Evolutionary conservation across 2,329 filamentous ascomycete species (phyloP), one percentile per base, ranked within the genome.

Genomic region (Colletotrichum acutatum): DNA sequence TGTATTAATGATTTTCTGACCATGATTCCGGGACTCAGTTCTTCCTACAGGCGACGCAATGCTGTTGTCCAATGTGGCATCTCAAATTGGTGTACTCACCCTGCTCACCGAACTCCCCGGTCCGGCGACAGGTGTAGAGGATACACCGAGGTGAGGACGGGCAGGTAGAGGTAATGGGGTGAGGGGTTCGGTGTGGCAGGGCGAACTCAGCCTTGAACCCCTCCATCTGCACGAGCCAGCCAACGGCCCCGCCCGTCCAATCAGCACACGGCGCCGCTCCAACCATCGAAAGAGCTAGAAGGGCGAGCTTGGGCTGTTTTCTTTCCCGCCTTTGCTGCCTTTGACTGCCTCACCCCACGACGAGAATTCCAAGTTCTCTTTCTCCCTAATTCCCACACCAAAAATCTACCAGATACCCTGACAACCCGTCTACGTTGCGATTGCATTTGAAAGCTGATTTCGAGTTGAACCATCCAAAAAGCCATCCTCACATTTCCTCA

Each of bases 271-370:
- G 74, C 64, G 73, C 74, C 46, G 66, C 61, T 77, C 74, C 75
- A 75, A 65, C 78, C 80, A 82, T 84, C 83, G 83, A 84, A 84
- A 78, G 79, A 84, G 80, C 83, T 84, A 84, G 83, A 84, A 84
- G 78, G 79, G 64, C 58, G 59, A 67, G 76, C 76, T 77, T 66
- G 77, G 67, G 76, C 77, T 76, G 75, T 76, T 76, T 72, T 72
- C 71, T 75, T 74, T 59, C 56, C 56, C 64, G 54, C 61, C 52
- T 19, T 5, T 28, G 59, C 59, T 49, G 42, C 19, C 9, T 63
- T 53, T 34, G 14, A 49, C 67, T 61, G 71, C 54, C 59, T 60
- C 53, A 69, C 63, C 74, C 63, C 53, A 19, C 69, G 46, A 26
- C 54, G 37, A 57, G 60, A 63, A 65, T 28, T 37, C 49, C 32